A percentile compares a stretch with the other conserved stretches of the same genome.
Evolutionary conservation across 305 asterid genomes (phyloP).

Genomic region (Fraxinus xanthoxyloides): DNA sequence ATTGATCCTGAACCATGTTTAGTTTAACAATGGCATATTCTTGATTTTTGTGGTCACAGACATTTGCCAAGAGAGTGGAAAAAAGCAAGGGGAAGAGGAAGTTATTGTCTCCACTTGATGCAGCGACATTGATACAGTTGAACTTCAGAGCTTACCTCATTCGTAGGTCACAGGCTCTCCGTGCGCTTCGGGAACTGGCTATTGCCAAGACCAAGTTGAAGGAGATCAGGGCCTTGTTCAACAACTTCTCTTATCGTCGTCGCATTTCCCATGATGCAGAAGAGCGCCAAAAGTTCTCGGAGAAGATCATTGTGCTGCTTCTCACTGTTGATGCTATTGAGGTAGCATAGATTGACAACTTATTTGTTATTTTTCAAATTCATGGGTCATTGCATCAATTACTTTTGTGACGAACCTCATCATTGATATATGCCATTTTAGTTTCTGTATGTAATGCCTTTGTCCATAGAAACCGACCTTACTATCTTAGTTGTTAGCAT

Average conservation of each 20-base stretch:
- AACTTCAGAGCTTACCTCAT: constrained; percentile 75
- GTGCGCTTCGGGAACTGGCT: constrained; percentile 88
- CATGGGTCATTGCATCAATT: background rate
- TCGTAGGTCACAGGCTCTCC: constrained; percentile 79
- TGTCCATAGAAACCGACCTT: background rate
- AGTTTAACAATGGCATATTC: background rate
- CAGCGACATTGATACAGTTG: constrained; percentile 69
- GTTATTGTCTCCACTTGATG: constrained; percentile 65
- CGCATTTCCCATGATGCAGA: constrained; percentile 63
- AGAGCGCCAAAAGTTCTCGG: constrained; percentile 88
- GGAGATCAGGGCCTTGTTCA: constrained; percentile 82
- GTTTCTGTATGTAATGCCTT: background rate
- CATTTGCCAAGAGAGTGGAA: constrained; percentile 69
- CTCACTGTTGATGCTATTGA: constrained; percentile 93
- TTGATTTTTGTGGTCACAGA: constrained; percentile 38
- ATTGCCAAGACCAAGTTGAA: constrained; percentile 85
- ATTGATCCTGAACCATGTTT: background rate
- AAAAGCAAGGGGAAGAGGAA: constrained; percentile 73
- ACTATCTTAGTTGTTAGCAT: background rate
- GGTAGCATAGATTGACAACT: constrained; percentile 37
- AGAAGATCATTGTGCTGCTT: constrained; percentile 82
- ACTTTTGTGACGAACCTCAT: background rate
- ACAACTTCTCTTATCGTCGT: constrained; percentile 91
- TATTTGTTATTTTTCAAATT: background rate
- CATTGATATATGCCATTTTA: background rate